phyloP scores from a whole-genome alignment of 768 basidiomycete genomes.

The Trametes cubensis region DNA sequence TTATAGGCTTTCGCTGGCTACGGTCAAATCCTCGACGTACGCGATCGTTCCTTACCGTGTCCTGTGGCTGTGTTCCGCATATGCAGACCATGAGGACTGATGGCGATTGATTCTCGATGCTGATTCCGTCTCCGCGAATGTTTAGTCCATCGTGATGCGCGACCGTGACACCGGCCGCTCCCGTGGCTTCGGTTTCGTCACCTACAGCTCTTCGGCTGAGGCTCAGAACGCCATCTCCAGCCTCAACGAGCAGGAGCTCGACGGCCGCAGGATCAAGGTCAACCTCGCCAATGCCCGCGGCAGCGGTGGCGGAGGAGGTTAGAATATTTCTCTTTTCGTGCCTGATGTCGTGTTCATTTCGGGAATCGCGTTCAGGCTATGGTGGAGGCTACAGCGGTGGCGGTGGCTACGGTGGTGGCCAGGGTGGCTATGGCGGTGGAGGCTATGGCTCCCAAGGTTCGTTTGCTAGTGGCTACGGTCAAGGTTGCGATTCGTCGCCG shows the following conservation, averaged over 20 bases:
- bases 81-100: slow-evolving; percentile 13
- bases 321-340: not conserved
- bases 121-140: slow-evolving; percentile 35
- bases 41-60: slow-evolving; percentile 35
- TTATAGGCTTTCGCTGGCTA: slow-evolving; percentile 79
- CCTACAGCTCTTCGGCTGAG: slow-evolving; percentile 61
- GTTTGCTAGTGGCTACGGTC: slow-evolving; percentile 8
- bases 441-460: slow-evolving; percentile 28
- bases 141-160: slow-evolving; percentile 95
- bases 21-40: slow-evolving; percentile 90
- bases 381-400: slow-evolving; percentile 37
- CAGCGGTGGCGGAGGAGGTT: slow-evolving; percentile 50
- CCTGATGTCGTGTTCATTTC: not conserved
- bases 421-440: slow-evolving; percentile 32
- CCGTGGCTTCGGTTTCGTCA: slow-evolving; percentile 97
- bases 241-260: slow-evolving; percentile 90
- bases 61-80: slow-evolving; percentile 27
- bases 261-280: slow-evolving; percentile 87
- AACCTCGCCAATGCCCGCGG: slow-evolving; percentile 79
- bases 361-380: slow-evolving; percentile 26
- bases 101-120: slow-evolving; percentile 23
- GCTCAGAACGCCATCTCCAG: slow-evolving; percentile 75
- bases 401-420: slow-evolving; percentile 34
- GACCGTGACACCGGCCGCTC: slow-evolving; percentile 98
- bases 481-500: slow-evolving; percentile 9